A percentile compares a stretch with the other conserved stretches of the same genome.
These are phyloP conservation scores for Cystofilobasidium macerans DNA, from an alignment of 768 basidiomycete genomes.

Conservation along the genomic window DNA sequence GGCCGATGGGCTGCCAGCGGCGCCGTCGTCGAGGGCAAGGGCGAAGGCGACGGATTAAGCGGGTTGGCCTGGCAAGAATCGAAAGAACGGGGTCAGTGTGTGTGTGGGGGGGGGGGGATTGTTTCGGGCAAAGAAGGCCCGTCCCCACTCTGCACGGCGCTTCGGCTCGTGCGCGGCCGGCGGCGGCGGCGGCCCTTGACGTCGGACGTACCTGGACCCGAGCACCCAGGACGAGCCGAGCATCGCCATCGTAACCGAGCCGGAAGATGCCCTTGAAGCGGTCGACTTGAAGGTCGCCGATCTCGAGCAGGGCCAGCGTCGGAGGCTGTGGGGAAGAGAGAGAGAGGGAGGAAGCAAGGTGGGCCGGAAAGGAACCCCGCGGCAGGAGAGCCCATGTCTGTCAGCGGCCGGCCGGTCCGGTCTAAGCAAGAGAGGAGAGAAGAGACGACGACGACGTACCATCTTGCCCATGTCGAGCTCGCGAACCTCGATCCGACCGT, in stretches of 20 bases:
- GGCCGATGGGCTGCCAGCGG: conserved; percentile 81
- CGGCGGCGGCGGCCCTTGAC: too few relatives aligned
- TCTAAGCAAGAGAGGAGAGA: conserved; percentile 4
- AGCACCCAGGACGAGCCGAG: conserved; percentile 70
- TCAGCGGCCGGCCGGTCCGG: too few relatives aligned
- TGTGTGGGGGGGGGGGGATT: conserved; percentile 16
- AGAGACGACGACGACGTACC: conserved; percentile 42
- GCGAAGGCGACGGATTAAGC: conserved; percentile 48
- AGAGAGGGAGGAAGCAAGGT: not conserved
- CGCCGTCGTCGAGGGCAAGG: conserved; percentile 34
- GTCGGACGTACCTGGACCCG: conserved; percentile 80
- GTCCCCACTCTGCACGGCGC: too few relatives aligned
- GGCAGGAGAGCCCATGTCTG: too few relatives aligned
- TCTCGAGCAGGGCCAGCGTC: conserved; percentile 91
- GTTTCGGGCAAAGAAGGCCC: too few relatives aligned
- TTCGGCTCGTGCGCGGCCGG: too few relatives aligned
- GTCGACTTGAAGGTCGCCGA: conserved; percentile 88
- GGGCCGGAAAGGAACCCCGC: not conserved
- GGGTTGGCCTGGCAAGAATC: conserved; percentile 68
- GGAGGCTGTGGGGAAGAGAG: conserved; percentile 56
- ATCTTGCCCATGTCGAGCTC: conserved; percentile 99
- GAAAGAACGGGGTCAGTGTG: too few relatives aligned
- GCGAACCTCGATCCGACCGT: conserved; percentile 92
- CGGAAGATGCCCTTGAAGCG: conserved; percentile 96
- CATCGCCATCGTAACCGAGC: conserved; percentile 87